phyloP scores from a whole-genome alignment of 2,329 filamentous ascomycete species.

The Fusarium vanettenii region DNA sequence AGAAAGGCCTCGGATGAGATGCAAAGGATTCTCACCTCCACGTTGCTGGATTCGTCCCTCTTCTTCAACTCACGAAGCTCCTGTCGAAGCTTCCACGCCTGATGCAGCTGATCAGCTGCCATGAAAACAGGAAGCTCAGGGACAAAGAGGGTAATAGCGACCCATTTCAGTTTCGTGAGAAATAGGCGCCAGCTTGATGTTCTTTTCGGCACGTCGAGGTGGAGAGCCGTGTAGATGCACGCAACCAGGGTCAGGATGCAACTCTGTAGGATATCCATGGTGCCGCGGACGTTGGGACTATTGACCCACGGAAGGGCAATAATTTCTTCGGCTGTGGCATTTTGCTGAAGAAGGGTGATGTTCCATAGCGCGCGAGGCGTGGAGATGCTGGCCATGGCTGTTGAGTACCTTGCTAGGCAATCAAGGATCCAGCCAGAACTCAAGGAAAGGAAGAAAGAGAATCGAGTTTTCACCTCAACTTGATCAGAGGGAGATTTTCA shows the following conservation, averaged over 20 bases:
- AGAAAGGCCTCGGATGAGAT: not conserved
- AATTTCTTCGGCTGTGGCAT: not conserved
- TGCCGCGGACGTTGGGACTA: not conserved
- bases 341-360: not conserved
- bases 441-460: not conserved
- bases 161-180: constrained; percentile 44
- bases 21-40: not conserved
- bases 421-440: not conserved
- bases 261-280: constrained; percentile 45
- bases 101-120: constrained; percentile 29
- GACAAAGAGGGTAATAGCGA: constrained; percentile 43
- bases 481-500: not conserved
- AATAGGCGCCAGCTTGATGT: constrained; percentile 8
- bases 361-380: not conserved
- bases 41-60: not conserved
- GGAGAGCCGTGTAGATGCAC: constrained; percentile 52
- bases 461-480: not conserved
- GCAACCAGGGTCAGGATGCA: constrained; percentile 49
- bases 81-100: constrained; percentile 10
- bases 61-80: not conserved
- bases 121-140: constrained; percentile 48
- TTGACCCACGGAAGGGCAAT: not conserved
- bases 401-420: not conserved
- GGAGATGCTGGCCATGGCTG: not conserved
- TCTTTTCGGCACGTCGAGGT: constrained; percentile 50